Percentiles rank a stretch among this genome's conserved stretches.
Conservation (phyloP, 805 yeast species). For the Yarrowia yakushimensis region DNA sequence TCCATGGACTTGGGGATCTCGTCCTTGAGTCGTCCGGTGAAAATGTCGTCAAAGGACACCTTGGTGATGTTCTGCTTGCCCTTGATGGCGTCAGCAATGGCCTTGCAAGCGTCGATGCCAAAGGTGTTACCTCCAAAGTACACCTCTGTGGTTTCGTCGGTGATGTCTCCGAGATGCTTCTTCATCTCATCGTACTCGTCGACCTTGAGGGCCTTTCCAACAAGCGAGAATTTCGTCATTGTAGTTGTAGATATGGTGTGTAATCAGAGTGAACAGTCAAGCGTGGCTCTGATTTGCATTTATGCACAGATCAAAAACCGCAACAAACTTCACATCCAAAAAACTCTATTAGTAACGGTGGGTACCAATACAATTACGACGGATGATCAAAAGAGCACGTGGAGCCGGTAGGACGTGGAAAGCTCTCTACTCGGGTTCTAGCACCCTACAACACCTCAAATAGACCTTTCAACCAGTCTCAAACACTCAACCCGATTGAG, state of each 20-base stretch:
- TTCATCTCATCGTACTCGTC: conserved; percentile 68
- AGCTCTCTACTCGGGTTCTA: no score
- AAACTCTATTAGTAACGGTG: conserved; percentile 9
- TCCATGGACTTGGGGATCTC: conserved; percentile 87
- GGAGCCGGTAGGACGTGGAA: no score
- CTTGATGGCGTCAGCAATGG: conserved; percentile 55
- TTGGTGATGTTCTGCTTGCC: conserved; percentile 31
- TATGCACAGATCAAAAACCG: background rate
- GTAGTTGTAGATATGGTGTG: background rate
- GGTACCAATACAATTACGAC: background rate
- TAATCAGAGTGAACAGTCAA: background rate
- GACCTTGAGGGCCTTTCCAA: conserved; percentile 73
- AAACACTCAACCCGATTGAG: background rate
- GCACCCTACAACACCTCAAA: no score
- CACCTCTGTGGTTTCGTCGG: conserved; percentile 48
- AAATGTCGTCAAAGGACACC: conserved; percentile 70
- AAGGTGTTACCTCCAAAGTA: conserved; percentile 92
- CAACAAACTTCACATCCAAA: background rate
- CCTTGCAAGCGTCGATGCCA: conserved; percentile 82
- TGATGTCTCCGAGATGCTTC: conserved; percentile 61
- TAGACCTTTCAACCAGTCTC: background rate
- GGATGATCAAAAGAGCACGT: background rate
- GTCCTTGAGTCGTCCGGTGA: conserved; percentile 90
- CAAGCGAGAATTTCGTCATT: conserved; percentile 46
- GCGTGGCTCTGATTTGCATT: background rate